Evolutionary conservation across 208 protist species (phyloP).

Genomic region (Trypanosoma cruzi): DNA sequence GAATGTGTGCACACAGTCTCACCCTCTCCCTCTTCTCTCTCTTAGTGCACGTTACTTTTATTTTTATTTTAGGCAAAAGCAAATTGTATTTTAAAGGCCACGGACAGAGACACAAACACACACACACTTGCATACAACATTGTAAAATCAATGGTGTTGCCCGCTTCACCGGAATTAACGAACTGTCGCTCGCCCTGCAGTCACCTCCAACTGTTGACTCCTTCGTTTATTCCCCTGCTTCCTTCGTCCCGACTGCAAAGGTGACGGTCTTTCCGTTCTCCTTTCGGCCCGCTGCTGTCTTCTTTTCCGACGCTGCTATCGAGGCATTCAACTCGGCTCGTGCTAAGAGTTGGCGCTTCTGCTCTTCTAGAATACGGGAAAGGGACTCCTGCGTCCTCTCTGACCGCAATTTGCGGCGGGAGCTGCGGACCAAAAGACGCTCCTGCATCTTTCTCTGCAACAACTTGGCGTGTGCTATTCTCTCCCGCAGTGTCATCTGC

Average conservation of each 20-base stretch:
- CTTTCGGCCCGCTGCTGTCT: conserved; percentile 11
- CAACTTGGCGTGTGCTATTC: conserved; percentile 53
- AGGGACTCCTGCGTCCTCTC: conserved; percentile 57
- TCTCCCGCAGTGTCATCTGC: conserved; percentile 48
- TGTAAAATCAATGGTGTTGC: neutral
- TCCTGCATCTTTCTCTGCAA: conserved; percentile 60
- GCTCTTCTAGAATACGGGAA: conserved; percentile 76
- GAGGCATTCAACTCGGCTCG: conserved; percentile 38
- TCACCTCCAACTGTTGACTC: neutral
- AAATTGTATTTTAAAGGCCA: neutral
- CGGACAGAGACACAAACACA: neutral
- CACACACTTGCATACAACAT: neutral
- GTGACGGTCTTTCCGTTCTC: conserved; percentile 52
- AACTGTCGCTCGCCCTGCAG: neutral
- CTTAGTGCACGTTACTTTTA: neutral
- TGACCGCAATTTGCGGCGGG: conserved; percentile 47
- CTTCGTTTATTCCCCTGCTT: neutral
- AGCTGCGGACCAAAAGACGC: conserved; percentile 37
- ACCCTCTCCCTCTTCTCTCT: neutral
- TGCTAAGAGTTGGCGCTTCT: conserved; percentile 80
- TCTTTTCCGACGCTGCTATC: conserved; percentile 25
- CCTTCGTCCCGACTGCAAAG: conserved; percentile 30
- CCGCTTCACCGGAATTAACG: neutral
- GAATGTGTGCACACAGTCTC: neutral
- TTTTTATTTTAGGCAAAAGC: neutral